These are phyloP conservation scores for Pseudoperonospora humuli DNA, from an alignment of 352 stramenopile genomes.

Conservation along the genomic window DNA sequence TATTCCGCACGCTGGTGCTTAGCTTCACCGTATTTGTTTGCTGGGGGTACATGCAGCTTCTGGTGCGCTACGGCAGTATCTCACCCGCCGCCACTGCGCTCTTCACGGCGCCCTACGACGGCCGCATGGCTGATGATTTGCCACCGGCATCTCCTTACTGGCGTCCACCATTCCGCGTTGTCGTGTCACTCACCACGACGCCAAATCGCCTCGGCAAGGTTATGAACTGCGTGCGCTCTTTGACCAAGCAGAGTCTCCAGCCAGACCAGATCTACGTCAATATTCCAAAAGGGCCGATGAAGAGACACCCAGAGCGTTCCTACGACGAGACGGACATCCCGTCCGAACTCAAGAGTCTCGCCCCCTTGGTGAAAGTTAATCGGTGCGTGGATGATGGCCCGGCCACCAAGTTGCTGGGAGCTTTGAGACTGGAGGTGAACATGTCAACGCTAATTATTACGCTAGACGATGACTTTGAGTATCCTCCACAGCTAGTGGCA, in stretches of 20 bases:
- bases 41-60: slow-evolving; percentile 55
- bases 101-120: slow-evolving; percentile 56
- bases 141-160: slow-evolving; percentile 33
- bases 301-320: slow-evolving; percentile 59
- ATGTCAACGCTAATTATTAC: slow-evolving; percentile 67
- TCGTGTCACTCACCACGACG: slow-evolving; percentile 76
- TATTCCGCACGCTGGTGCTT: slow-evolving; percentile 27
- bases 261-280: slow-evolving; percentile 79
- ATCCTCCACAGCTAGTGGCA: slow-evolving; percentile 51
- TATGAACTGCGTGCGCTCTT: slow-evolving; percentile 62
- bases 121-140: slow-evolving; percentile 35
- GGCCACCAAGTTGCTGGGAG: slow-evolving; percentile 63
- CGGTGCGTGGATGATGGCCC: slow-evolving; percentile 76
- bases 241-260: slow-evolving; percentile 46
- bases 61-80: slow-evolving; percentile 74
- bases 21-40: slow-evolving; percentile 14
- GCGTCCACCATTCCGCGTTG: slow-evolving; percentile 67
- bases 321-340: slow-evolving; percentile 69
- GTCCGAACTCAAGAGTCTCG: slow-evolving; percentile 30
- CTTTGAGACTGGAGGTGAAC: slow-evolving; percentile 54
- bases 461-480: slow-evolving; percentile 79
- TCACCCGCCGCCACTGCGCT: slow-evolving; percentile 51
- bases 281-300: slow-evolving; percentile 62
- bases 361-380: slow-evolving; percentile 53
- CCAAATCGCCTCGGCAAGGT: slow-evolving; percentile 65